phyloP scores from a whole-genome alignment of 495 filamentous ascomycete genomes.

The Aspergillus ostianus region DNA sequence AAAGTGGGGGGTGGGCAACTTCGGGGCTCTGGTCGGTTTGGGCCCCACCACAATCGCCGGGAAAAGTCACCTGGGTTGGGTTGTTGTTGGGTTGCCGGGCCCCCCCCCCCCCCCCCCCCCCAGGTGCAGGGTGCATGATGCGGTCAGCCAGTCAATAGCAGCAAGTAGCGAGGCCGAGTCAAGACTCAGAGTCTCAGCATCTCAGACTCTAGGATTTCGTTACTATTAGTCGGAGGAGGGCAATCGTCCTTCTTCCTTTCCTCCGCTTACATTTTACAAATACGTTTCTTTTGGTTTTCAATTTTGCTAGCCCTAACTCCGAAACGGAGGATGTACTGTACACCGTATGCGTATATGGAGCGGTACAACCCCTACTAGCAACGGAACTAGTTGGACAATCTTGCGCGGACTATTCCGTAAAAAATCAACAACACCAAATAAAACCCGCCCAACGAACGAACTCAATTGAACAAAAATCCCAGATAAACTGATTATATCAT shows the following conservation, averaged over 20 bases:
- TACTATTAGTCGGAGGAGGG: no score
- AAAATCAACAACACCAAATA: no score
- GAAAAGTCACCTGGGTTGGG: no score
- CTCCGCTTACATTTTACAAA: not conserved
- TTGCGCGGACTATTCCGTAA: no score
- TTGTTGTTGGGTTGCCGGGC: no score
- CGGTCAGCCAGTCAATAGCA: no score
- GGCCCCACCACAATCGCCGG: not conserved
- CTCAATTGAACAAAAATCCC: not conserved
- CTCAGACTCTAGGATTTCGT: no score
- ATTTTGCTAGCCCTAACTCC: not conserved
- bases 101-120: no score
- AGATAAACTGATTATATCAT: conserved; percentile 6
- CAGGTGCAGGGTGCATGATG: no score
- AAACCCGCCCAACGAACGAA: not conserved
- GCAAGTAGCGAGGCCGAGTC: no score
- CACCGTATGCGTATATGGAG: not conserved
- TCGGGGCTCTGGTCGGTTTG: not conserved
- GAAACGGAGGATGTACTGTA: not conserved
- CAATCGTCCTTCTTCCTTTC: not conserved
- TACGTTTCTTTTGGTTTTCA: no score
- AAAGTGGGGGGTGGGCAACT: not conserved
- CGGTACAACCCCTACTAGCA: not conserved
- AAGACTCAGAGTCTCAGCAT: no score
- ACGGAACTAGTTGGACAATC: not conserved